phyloP scores from a whole-genome alignment of 352 stramenopile species.

The Plasmopara viticola region DNA sequence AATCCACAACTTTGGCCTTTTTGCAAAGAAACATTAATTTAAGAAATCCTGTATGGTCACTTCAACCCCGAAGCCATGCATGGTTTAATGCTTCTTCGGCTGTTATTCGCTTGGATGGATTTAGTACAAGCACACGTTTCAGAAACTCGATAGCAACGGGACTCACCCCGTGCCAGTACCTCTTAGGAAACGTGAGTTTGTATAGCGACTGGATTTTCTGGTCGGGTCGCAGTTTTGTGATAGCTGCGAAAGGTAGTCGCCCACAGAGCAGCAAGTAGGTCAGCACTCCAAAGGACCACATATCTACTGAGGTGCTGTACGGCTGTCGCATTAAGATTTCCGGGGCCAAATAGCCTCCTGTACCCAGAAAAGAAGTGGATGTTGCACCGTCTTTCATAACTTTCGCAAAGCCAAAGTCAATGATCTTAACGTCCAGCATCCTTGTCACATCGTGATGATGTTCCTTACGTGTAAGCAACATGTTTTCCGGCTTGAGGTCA shows the following conservation, averaged over 20 bases:
- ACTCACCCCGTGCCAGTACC: conserved; percentile 70
- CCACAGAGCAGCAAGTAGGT: conserved; percentile 96
- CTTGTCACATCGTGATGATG: conserved; percentile 6
- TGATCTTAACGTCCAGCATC: conserved; percentile 91
- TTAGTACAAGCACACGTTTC: conserved; percentile 51
- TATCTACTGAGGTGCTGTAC: conserved; percentile 94
- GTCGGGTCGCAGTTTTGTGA: conserved; percentile 47
- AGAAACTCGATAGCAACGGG: conserved; percentile 52
- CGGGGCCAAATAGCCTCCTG: conserved; percentile 93
- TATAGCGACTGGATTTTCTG: conserved; percentile 62
- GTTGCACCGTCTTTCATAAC: conserved; percentile 50
- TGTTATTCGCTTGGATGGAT: conserved; percentile 42
- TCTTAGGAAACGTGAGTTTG: conserved; percentile 60
- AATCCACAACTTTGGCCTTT: no score
- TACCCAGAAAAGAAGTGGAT: conserved; percentile 72
- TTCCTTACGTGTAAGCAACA: conserved; percentile 39
- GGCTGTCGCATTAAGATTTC: conserved; percentile 95
- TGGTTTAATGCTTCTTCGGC: conserved; percentile 50
- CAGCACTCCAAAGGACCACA: conserved; percentile 96
- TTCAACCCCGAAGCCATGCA: conserved; percentile 30
- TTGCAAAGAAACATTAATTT: no score
- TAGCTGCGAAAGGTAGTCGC: conserved; percentile 73
- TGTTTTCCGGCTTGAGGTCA: conserved; percentile 75
- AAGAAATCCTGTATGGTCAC: neutral
- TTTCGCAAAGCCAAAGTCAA: conserved; percentile 98